Percentiles rank a stretch among this genome's conserved stretches.
These are phyloP conservation scores for Globisporangium uncinulatum DNA, from an alignment of 352 stramenopile genomes.

Conservation along the genomic window DNA sequence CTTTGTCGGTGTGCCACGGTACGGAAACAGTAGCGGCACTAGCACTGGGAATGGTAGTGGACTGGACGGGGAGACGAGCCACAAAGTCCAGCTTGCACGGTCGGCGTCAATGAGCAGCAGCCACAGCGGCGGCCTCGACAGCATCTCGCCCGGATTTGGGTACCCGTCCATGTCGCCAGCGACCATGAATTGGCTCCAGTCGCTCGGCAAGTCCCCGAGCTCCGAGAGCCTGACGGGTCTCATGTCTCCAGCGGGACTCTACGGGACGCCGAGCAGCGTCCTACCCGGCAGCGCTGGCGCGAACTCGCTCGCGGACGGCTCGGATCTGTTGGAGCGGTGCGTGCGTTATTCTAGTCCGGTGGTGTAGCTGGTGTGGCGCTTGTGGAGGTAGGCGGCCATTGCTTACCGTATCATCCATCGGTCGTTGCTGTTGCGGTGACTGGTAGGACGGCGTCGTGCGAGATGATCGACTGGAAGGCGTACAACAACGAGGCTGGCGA, in stretches of 20 bases:
- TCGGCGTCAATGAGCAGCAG: conserved; percentile 38
- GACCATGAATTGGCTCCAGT: conserved; percentile 75
- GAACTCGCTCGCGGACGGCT: conserved; percentile 8
- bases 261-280: conserved; percentile 14
- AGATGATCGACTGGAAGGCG: conserved; percentile 84
- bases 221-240: conserved; percentile 57
- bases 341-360: not conserved
- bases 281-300: conserved; percentile 13
- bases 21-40: not conserved
- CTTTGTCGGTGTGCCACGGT: conserved; percentile 10
- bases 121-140: conserved; percentile 29
- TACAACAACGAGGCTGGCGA: conserved; percentile 67
- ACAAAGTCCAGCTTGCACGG: conserved; percentile 47
- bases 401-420: not conserved
- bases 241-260: conserved; percentile 48
- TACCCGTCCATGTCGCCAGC: conserved; percentile 71
- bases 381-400: too few relatives aligned
- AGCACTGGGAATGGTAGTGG: not conserved
- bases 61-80: conserved; percentile 1
- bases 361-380: not conserved
- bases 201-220: conserved; percentile 56
- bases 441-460: conserved; percentile 48
- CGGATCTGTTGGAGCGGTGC: conserved; percentile 26
- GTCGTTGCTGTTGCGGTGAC: not conserved
- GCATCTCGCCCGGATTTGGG: conserved; percentile 46